Base-by-base conservation (phyloP, 2,329 filamentous ascomycete genomes). In the Paracoccidioides lutzii region DNA sequence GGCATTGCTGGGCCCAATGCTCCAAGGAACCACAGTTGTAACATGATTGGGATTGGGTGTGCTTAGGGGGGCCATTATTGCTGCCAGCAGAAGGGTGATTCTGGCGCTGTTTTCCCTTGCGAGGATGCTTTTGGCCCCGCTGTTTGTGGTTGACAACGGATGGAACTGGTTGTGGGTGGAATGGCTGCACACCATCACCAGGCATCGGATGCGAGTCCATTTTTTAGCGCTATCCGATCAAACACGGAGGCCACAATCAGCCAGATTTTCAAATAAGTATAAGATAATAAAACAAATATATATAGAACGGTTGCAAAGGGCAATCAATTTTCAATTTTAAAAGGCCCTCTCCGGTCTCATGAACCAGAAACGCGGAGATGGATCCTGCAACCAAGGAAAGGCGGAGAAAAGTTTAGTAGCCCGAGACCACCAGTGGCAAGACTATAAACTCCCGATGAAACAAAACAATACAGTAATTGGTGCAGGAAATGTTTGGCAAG, bases 1-100 rank as follows among this genome's bases (percentile, higher is more conserved):
- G 66, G 54, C 68, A 70, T 50, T 67, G 61, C 45, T 69, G 67
- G 41, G 66, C 67, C 60, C 63, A 65, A 57, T 70, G 68, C 22
- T 63, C 62, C 7, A 55, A 54, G 45, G 64, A 61, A 9, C 68
- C 68, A 59, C 68, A 70, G 56, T 70, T 69, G 54, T 64, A 70
- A 49, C 68, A 70, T 38, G 64, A 59, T 30, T 65, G 64, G 22
- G 58, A 45, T 35, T 59, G 56, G 45, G 58, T 32, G 40, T 50
- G 48, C 15, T 56, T 57, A 30, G 42, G 40, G 9, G 55, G 42
- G 46, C 43, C 52, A 54, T 56, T 53, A 10, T 53, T 6, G 15
- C 57, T 49, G 15, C 54, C 53, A n/a, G 28, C 12, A 42, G 38
- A 51, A 5, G 52, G 46, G 50, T 59, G 55, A 22, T 55, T 40